Evolutionary conservation across 1,284 basidiomycete genomes (phyloP).

Genomic region (Serendipita sp.): DNA sequence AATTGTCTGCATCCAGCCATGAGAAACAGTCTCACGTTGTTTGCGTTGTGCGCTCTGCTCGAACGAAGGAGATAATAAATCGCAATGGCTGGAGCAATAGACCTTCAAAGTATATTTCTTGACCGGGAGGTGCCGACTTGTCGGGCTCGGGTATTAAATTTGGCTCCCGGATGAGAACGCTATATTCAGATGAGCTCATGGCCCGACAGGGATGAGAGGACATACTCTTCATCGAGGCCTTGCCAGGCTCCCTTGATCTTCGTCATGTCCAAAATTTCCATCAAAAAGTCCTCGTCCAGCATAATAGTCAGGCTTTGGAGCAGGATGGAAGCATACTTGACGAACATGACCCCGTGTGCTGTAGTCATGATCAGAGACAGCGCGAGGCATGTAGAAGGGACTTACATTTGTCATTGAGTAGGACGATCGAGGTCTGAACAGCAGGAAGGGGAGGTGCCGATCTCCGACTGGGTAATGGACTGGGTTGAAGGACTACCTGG

Average conservation of each 20-base stretch:
- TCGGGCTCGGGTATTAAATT: constrained; percentile 71
- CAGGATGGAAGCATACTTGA: constrained; percentile 94
- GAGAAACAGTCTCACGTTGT: neutral
- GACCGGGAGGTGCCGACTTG: constrained; percentile 39
- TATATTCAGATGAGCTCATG: constrained; percentile 20
- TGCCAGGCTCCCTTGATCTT: constrained; percentile 91
- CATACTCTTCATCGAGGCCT: constrained; percentile 60
- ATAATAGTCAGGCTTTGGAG: constrained; percentile 93
- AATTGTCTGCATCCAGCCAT: neutral
- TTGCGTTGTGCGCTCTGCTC: constrained; percentile 73
- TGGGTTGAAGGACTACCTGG: constrained; percentile 93
- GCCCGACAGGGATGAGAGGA: neutral
- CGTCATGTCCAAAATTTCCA: constrained; percentile 81
- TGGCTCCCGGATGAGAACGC: constrained; percentile 64
- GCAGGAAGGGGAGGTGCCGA: constrained; percentile 80
- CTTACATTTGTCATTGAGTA: constrained; percentile 86
- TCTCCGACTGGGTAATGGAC: constrained; percentile 72
- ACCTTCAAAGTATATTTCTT: constrained; percentile 90
- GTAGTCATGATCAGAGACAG: constrained; percentile 1
- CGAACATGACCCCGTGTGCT: constrained; percentile 92
- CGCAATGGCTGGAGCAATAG: constrained; percentile 94
- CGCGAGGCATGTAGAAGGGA: constrained; percentile 5
- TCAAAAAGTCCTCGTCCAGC: constrained; percentile 93
- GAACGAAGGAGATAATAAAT: constrained; percentile 91
- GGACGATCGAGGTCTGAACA: constrained; percentile 75